A percentile compares a stretch with the other conserved stretches of the same genome.
These are phyloP conservation scores for Microdochium trichocladiopsis DNA, from an alignment of 2,329 filamentous ascomycete species.

Conservation along the genomic window DNA sequence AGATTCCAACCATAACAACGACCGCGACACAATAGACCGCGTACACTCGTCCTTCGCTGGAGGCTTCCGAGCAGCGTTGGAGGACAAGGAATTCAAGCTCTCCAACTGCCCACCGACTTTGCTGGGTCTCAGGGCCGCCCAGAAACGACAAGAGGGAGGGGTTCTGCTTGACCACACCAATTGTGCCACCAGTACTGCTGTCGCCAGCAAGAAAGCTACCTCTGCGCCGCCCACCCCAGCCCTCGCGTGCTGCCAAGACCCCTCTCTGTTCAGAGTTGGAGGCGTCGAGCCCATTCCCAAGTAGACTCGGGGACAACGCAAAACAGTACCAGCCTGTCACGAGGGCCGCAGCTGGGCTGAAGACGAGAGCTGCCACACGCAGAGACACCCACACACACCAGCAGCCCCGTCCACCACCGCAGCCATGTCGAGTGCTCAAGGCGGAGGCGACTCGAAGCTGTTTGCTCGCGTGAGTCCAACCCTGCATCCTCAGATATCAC, in stretches of 20 bases:
- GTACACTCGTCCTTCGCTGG: too few relatives aligned
- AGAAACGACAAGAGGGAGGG: not conserved
- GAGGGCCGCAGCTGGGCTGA: slow-evolving; percentile 3
- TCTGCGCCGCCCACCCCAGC: not conserved
- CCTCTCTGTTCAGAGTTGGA: not conserved
- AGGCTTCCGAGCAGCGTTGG: too few relatives aligned
- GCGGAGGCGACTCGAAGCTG: slow-evolving; percentile 95
- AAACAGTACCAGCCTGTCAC: too few relatives aligned
- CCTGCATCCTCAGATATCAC: not conserved
- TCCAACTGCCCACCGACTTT: not conserved
- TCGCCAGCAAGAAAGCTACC: not conserved
- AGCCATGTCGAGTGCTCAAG: slow-evolving; percentile 47
- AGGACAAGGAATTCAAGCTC: not conserved
- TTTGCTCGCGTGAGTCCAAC: slow-evolving; percentile 76
- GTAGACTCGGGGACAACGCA: not conserved
- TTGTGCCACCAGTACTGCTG: not conserved
- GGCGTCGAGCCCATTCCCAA: not conserved
- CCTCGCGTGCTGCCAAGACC: not conserved
- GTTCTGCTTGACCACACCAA: not conserved
- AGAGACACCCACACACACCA: slow-evolving; percentile 9
- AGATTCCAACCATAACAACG: too few relatives aligned
- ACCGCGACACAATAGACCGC: too few relatives aligned
- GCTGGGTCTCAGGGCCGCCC: not conserved
- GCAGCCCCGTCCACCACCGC: slow-evolving; percentile 8
- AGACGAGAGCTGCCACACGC: slow-evolving; percentile 11